Conservation (phyloP, 345 rosid genomes). For the Salix arbutifolia region DNA sequence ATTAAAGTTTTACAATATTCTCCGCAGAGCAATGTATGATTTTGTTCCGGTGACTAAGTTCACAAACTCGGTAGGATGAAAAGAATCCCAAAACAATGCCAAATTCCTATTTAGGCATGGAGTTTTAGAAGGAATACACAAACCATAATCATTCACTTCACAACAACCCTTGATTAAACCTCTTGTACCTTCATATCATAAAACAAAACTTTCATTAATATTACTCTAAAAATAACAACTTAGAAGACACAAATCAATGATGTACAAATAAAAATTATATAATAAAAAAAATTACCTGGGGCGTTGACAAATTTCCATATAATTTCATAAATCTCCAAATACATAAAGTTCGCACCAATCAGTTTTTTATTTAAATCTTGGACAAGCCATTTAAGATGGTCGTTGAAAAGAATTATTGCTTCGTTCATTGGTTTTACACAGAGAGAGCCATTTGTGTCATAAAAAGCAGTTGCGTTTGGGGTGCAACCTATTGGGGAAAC, state of each 20-base stretch:
- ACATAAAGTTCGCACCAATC: neutral
- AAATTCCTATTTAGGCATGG: neutral
- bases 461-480: neutral
- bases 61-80: conserved; percentile 10
- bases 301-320: neutral
- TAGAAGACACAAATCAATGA: too few relatives aligned
- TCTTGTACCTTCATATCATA: neutral
- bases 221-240: too few relatives aligned
- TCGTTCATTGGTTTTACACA: conserved; percentile 12
- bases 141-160: neutral
- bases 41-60: neutral
- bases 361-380: neutral
- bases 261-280: too few relatives aligned
- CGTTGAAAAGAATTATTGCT: conserved; percentile 2
- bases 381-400: neutral
- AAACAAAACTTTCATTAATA: too few relatives aligned
- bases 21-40: neutral
- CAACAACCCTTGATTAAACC: conserved; percentile 3
- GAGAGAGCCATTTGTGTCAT: neutral
- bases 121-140: neutral
- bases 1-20: neutral
- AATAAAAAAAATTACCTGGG: neutral
- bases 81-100: conserved; percentile 14
- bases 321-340: neutral
- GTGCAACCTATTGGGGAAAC: conserved; percentile 15